Evolutionary conservation across 1,139 yeast species (phyloP).

Genomic region (Zygoascus sp.): DNA sequence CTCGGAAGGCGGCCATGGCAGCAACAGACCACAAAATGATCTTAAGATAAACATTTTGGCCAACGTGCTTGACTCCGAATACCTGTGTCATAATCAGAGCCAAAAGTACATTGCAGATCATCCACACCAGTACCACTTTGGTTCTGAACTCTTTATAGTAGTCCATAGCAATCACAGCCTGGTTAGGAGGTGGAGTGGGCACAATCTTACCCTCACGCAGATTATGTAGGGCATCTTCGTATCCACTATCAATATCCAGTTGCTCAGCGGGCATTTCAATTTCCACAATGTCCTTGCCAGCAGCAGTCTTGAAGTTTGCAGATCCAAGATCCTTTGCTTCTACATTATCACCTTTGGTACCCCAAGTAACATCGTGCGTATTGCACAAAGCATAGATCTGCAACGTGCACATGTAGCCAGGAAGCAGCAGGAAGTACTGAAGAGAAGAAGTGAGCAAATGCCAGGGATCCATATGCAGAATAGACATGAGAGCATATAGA

Average conservation of each 20-base stretch:
- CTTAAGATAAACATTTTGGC: conserved; percentile 70
- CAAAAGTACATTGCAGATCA: conserved; percentile 70
- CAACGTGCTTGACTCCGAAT: conserved; percentile 58
- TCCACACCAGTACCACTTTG: conserved; percentile 88
- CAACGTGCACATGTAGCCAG: conserved; percentile 86
- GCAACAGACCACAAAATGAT: conserved; percentile 92
- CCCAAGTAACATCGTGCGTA: conserved; percentile 85
- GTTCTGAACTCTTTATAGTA: conserved; percentile 93
- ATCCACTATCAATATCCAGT: conserved; percentile 82
- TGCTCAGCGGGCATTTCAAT: conserved; percentile 89
- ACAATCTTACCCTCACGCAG: conserved; percentile 63
- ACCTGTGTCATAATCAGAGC: conserved; percentile 85
- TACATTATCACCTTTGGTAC: conserved; percentile 68
- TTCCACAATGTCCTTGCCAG: conserved; percentile 59
- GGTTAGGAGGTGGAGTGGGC: conserved; percentile 49
- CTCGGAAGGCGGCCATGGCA: conserved; percentile 70
- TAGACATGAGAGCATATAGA: conserved; percentile 68
- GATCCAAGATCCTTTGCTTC: conserved; percentile 60
- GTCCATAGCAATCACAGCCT: conserved; percentile 65
- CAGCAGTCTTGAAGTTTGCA: conserved; percentile 53
- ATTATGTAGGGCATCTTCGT: conserved; percentile 70
- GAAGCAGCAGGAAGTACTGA: conserved; percentile 82
- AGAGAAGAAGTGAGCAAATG: conserved; percentile 78
- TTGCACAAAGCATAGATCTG: conserved; percentile 94
- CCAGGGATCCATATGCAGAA: conserved; percentile 91